Evolutionary conservation across 257 asterid genomes (phyloP), one percentile per base, ranked within the genome.

Genomic region (Plantago elongata): DNA sequence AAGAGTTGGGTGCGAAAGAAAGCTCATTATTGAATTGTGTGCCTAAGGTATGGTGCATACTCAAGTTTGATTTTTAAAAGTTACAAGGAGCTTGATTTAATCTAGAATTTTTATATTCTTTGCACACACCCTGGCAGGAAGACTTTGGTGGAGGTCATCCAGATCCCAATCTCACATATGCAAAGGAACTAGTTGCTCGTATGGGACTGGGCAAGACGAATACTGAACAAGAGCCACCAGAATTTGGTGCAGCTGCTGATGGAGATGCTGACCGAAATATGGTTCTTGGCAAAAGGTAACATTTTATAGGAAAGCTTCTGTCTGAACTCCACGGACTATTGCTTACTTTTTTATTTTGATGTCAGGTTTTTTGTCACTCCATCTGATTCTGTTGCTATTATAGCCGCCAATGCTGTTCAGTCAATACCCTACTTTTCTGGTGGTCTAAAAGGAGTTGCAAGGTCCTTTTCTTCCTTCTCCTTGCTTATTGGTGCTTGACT

Each of bases 131-230:
- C 63, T 78, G 63, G 78, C 84, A 92, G 99, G 99, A 92, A 73
- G 99, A 92, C 75, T 92, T 92, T 75, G 97, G 99, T 68, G 97
- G 99, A 73, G 97, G 99, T 17, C 99, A 92, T 77, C 99, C 99
- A 4, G 99, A 92, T 87, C 99, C 99, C 54, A 92, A 92, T 72
- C 90, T 92, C 70, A 92, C 99, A 40, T 92, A 92, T 67, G 99
- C 99, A 48, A 92, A 89, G 74, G 97, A 89, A 80, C 73, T 92
- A 71, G 99, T 92, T 71, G 91, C 89, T 51, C 82, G 97, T 51
- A 92, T 92, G 99, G 99, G 99, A 59, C 72, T 92, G 80, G 78
- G 94, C 9, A 89, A 87, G 83, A 66, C 86, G 37, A 60, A 71
- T 60, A 60, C 80, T 57, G 95, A 74, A 57, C 66, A 78, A 57